phyloP scores from a whole-genome alignment of 2,329 filamentous ascomycete genomes.

The Epichloe sylvatica region DNA sequence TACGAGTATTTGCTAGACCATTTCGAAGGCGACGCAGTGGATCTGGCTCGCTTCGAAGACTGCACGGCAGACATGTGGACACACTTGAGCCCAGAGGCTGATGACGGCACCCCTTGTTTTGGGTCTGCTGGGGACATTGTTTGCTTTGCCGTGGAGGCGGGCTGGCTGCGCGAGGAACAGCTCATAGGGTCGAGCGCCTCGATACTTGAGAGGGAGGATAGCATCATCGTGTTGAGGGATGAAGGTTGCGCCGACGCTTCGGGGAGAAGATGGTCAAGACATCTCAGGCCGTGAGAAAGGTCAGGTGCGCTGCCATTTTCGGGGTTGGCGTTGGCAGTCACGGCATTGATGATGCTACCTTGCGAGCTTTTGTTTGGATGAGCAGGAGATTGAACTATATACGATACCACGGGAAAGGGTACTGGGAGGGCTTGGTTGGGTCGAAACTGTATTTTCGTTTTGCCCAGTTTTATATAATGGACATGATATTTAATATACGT shows the following conservation, averaged over 20 bases:
- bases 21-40: constrained; percentile 33
- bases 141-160: constrained; percentile 41
- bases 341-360: no score
- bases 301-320: background rate
- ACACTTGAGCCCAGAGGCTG: constrained; percentile 38
- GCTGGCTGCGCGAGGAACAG: constrained; percentile 42
- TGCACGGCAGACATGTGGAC: constrained; percentile 39
- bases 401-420: background rate
- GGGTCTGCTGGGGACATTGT: constrained; percentile 42
- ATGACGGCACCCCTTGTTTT: constrained; percentile 34
- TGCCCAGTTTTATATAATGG: background rate
- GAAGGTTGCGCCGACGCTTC: constrained; percentile 12
- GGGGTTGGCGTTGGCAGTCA: no score
- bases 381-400: background rate
- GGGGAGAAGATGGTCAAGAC: constrained; percentile 14
- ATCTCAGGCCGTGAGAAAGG: background rate
- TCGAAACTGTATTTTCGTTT: background rate
- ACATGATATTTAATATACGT: background rate
- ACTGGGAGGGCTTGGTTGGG: background rate
- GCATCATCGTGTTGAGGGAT: constrained; percentile 23
- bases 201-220: constrained; percentile 25
- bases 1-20: constrained; percentile 37
- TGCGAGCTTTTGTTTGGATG: background rate
- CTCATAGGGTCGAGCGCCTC: constrained; percentile 26
- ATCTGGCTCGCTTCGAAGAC: constrained; percentile 31